Conservation (phyloP, 352 stramenopile species). For the Phytophthora sansomeana region DNA sequence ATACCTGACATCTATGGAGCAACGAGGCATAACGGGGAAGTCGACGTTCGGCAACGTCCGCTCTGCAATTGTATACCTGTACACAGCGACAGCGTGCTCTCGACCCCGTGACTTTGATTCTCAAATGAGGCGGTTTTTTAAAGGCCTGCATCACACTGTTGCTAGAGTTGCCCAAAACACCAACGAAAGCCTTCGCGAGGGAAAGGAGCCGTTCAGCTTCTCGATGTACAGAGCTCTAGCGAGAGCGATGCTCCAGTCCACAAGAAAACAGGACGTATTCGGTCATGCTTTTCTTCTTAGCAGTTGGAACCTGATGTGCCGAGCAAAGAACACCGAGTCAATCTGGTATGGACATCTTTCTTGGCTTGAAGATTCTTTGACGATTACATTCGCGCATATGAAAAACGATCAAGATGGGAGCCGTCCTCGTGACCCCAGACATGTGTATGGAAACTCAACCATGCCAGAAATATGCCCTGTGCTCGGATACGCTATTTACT, state of each 20-base stretch:
- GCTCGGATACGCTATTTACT: too few species aligned
- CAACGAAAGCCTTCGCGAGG: conserved; percentile 15
- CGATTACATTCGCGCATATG: too few species aligned
- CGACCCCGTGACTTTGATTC: not conserved
- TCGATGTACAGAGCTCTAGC: conserved; percentile 15
- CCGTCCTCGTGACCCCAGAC: too few species aligned
- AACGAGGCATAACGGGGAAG: conserved; percentile 1
- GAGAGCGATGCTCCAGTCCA: not conserved
- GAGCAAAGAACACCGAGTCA: too few species aligned
- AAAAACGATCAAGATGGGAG: too few species aligned
- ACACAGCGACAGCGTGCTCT: not conserved
- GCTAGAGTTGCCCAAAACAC: too few species aligned
- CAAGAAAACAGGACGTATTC: conserved; percentile 11
- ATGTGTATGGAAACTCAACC: too few species aligned
- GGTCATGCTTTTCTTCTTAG: conserved; percentile 14
- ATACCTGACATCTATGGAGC: not conserved
- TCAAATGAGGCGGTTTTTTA: not conserved
- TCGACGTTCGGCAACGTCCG: conserved; percentile 6
- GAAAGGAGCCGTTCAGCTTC: conserved; percentile 21
- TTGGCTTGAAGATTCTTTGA: too few species aligned
- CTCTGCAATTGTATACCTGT: conserved; percentile 4
- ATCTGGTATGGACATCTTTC: too few species aligned
- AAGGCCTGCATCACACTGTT: too few species aligned
- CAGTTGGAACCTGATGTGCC: conserved; percentile 26
- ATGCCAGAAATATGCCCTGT: too few species aligned